Evolutionary conservation across 176 grass and related monocot species (phyloP).

Genomic region (Rhynchospora pubera): DNA sequence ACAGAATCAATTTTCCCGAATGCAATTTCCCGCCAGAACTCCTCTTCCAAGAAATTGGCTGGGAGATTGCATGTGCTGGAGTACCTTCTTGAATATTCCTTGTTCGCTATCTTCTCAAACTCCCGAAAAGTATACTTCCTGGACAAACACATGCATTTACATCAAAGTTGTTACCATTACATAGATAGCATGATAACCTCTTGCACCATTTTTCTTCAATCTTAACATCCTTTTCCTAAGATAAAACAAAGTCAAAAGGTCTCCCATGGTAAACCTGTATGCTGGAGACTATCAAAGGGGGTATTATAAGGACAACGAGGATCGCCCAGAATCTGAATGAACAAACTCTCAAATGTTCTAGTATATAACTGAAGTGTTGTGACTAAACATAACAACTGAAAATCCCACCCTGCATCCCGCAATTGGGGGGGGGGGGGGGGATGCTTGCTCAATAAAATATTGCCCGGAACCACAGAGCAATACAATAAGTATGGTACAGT

Average conservation of each 20-base stretch:
- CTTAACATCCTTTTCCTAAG: neutral
- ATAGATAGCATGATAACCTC: neutral
- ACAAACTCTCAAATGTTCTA: neutral
- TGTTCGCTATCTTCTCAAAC: slow-evolving; percentile 95
- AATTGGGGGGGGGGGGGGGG: neutral
- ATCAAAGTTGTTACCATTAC: neutral
- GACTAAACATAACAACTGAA: neutral
- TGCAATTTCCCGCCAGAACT: slow-evolving; percentile 98
- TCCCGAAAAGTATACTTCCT: slow-evolving; percentile 98
- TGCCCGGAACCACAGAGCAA: neutral
- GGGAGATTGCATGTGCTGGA: slow-evolving; percentile 75
- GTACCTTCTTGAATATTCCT: slow-evolving; percentile 79
- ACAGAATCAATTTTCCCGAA: slow-evolving; percentile 88
- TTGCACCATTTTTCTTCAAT: neutral
- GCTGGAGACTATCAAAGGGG: neutral
- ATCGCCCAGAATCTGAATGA: neutral
- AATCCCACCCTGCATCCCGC: neutral
- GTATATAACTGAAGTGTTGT: neutral
- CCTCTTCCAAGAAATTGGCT: slow-evolving; percentile 76
- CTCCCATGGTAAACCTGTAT: neutral
- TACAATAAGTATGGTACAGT: neutral
- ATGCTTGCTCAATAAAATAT: neutral
- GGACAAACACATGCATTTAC: slow-evolving; percentile 9
- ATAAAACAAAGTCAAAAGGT: neutral
- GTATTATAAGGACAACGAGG: neutral